Base-by-base conservation (phyloP, 192 early-diverging fungal species). In the Umbelopsis ramanniana region DNA sequence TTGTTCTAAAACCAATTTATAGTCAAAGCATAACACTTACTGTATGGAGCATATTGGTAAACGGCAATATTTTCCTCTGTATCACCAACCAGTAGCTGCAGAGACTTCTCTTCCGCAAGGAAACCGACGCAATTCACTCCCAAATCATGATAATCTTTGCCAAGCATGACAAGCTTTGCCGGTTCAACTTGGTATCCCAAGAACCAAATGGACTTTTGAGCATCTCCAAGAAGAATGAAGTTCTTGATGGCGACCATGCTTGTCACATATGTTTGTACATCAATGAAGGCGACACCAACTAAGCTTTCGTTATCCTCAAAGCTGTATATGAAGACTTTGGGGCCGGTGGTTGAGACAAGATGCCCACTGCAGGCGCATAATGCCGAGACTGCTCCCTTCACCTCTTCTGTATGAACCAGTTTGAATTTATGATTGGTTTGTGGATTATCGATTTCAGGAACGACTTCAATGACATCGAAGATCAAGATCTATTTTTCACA, bases 391-490 rank as follows among this genome's bases (percentile, higher is more conserved):
- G 96, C 86, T 21, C 92, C 92, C 69, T 93, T 95, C 29, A 97
- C 89, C 57, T 98, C 95, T 60, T 92, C 91, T 15, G 82, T 83
- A 68, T 87, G 93, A 29, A 96, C 76, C 60, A 93, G 73, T 71
- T 98, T 98, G 70, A 97, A 90, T 70, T 92, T 91, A 75, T 96
- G 95, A 74, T 93, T 96, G 0, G 96, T 97, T 79, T 95, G 94
- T 33, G 98, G 97, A 60, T 93, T 93, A 50, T 93, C 93, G 0
- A 92, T 90, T 76, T 97, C 95, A 6, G 98, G 98, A 37, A 99
- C 96, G 43, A 99, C 95, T 79, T 97, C 95, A 81, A 97, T 93
- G 46, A 98, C 88, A 52, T 99, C 98, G 74, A 93, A 98, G 26
- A 99, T 81, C 53, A 95, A 91, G 53, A 98, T 87, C 86, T 93